Base-by-base conservation (phyloP, 768 basidiomycete genomes). In the Xanthoconium stramineum region DNA sequence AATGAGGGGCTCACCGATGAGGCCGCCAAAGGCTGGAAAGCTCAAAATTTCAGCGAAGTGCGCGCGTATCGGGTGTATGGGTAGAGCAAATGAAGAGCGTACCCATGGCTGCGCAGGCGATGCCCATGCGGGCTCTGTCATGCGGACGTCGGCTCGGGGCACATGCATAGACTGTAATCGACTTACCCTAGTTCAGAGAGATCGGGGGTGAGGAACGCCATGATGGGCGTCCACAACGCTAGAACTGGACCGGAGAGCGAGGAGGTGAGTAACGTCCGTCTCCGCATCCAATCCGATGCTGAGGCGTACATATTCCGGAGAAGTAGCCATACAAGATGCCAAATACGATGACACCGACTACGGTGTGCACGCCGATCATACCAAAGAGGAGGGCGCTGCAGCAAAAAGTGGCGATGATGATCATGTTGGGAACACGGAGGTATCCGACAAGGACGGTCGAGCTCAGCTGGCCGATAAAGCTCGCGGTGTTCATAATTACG, bases 401-500 rank as follows among this genome's bases (percentile, higher is more conserved):
- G n/a, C 67, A 56, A 32, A 76, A 69, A 2, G 77, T 72, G 19
- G 80, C 62, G 19, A 75, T 66, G n/a, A 69, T 62, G 13, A 59
- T 1, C 19, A 64, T 12, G 43, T 76, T 78, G 55, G 79, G 75
- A 20, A 78, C 68, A 2, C 80, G 77, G 53, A 79, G 60, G 49
- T 69, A 72, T 51, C 73, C 73, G 13, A 76, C 77, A 20, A 83
- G 62, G 15, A 79, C 57, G 14, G 75, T 75, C 0, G 83, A 80
- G 14, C 83, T 59, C 1, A 79, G 72, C 38, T 86, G 79, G 13
- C 86, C 86, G 39, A 81, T 17, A 24, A 83, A 71, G 52, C 80
- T 81, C 2, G 78, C 73, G 2, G 75, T 77, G 60, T 86, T 86
- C 49, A 85, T 69, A 33, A 87, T 81, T 11, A 81, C 75, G 29